Conservation (phyloP, 2,329 filamentous ascomycete genomes). For the Cytospora paraplurivora region DNA sequence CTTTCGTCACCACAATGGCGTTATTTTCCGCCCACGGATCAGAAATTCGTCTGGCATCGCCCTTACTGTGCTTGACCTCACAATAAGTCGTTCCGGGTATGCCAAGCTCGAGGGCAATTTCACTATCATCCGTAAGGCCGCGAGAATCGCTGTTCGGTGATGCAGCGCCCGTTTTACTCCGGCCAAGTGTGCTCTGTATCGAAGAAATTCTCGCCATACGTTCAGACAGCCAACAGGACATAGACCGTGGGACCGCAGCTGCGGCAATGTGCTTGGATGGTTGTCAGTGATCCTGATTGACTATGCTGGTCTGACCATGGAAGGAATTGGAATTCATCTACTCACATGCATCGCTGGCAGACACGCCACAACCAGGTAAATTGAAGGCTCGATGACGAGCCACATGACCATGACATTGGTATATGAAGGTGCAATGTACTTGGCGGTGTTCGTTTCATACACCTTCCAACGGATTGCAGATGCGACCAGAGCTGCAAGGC, state of each 20-base stretch:
- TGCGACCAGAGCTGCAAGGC: slow-evolving; percentile 19
- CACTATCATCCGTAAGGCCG: slow-evolving; percentile 13
- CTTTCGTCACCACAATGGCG: slow-evolving; percentile 24
- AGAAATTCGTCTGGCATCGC: neutral
- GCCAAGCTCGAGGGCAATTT: slow-evolving; percentile 14
- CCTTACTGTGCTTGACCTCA: neutral
- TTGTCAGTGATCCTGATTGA: too few relatives aligned
- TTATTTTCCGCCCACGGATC: slow-evolving; percentile 16
- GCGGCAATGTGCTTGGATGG: slow-evolving; percentile 18
- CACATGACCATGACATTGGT: slow-evolving; percentile 25
- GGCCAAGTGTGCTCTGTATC: slow-evolving; percentile 3
- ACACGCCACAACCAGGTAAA: slow-evolving; percentile 25
- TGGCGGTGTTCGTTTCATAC: slow-evolving; percentile 19
- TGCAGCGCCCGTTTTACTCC: slow-evolving; percentile 14
- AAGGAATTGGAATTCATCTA: neutral
- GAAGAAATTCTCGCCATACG: slow-evolving; percentile 12
- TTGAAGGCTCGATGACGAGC: slow-evolving; percentile 23
- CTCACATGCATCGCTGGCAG: slow-evolving; percentile 27
- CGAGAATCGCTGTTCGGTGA: slow-evolving; percentile 22
- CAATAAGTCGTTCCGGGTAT: neutral
- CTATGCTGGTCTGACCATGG: neutral
- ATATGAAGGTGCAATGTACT: slow-evolving; percentile 19
- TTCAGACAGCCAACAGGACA: slow-evolving; percentile 19
- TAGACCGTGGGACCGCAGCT: neutral
- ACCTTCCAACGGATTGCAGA: slow-evolving; percentile 20